A percentile compares a stretch with the other conserved stretches of the same genome.
These are phyloP conservation scores for Arthroderma uncinatum DNA, from an alignment of 2,329 filamentous ascomycete genomes.

Conservation along the genomic window DNA sequence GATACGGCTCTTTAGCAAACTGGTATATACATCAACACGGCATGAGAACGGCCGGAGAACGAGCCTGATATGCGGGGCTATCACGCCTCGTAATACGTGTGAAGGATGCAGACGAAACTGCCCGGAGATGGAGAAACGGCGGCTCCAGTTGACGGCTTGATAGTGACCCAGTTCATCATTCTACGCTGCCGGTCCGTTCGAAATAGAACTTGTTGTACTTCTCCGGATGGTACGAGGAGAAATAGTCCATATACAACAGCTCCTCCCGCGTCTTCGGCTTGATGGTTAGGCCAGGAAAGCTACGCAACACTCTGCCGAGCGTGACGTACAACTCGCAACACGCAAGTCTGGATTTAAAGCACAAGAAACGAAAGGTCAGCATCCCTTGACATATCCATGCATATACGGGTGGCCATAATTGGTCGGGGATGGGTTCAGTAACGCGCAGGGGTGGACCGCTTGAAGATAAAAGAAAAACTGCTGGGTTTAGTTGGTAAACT, in stretches of 20 bases:
- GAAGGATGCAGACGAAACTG: no score
- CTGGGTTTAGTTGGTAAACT: slow-evolving; percentile 4
- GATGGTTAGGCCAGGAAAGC: slow-evolving; percentile 7
- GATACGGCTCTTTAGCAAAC: no score
- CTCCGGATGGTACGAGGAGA: slow-evolving; percentile 4
- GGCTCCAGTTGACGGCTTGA: background rate
- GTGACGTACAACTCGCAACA: slow-evolving; percentile 13
- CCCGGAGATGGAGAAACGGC: no score
- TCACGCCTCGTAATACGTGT: no score
- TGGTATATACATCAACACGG: no score
- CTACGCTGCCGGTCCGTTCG: background rate
- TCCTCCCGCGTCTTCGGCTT: slow-evolving; percentile 3
- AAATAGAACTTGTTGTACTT: slow-evolving; percentile 6
- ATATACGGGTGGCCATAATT: background rate
- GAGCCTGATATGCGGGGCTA: no score
- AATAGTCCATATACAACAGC: slow-evolving; percentile 4
- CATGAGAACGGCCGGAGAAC: no score
- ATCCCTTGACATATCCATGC: background rate
- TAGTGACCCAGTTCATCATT: background rate
- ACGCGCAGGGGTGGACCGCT: background rate
- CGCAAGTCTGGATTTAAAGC: slow-evolving; percentile 12
- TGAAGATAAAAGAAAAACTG: background rate
- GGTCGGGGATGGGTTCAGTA: background rate
- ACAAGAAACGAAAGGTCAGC: background rate
- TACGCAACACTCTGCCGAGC: slow-evolving; percentile 10